Conservation (phyloP, 352 stramenopile genomes). For the Globisporangium polare region DNA sequence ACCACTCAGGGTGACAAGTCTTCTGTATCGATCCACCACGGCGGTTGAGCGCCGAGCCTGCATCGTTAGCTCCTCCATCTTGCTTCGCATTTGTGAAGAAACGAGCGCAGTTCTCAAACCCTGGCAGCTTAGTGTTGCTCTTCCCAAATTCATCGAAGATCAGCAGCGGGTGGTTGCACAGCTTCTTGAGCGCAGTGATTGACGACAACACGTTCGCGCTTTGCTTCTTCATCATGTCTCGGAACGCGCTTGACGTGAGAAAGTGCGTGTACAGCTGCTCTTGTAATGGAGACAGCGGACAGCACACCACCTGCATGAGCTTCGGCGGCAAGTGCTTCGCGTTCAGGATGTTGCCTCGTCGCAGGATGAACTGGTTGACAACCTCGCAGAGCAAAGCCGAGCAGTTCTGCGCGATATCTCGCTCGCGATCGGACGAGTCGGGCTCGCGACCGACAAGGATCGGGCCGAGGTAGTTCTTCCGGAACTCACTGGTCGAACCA, state of each 20-base stretch:
- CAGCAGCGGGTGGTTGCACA: slow-evolving; percentile 97
- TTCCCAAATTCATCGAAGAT: slow-evolving; percentile 88
- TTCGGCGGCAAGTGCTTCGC: slow-evolving; percentile 98
- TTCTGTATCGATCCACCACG: slow-evolving; percentile 38
- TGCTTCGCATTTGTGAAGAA: slow-evolving; percentile 52
- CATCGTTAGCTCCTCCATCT: background rate
- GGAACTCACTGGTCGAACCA: slow-evolving; percentile 87
- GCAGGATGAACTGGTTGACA: slow-evolving; percentile 99
- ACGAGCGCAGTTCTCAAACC: slow-evolving; percentile 69
- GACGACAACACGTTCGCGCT: slow-evolving; percentile 86
- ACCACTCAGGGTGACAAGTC: slow-evolving; percentile 86
- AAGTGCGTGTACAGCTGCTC: slow-evolving; percentile 96
- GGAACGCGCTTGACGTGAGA: slow-evolving; percentile 92
- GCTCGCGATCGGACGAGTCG: slow-evolving; percentile 83
- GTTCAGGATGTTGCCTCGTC: slow-evolving; percentile 98
- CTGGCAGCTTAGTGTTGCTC: slow-evolving; percentile 74
- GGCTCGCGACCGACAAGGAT: slow-evolving; percentile 90
- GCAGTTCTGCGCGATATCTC: slow-evolving; percentile 70
- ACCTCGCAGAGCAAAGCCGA: slow-evolving; percentile 95
- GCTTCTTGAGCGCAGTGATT: slow-evolving; percentile 94
- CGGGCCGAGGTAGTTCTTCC: slow-evolving; percentile 88
- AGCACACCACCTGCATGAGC: slow-evolving; percentile 98
- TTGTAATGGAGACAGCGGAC: slow-evolving; percentile 94
- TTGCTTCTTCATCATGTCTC: slow-evolving; percentile 94
- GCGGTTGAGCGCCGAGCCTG: slow-evolving; percentile 12